These are phyloP conservation scores for Sugiyamaella lignohabitans DNA, from an alignment of 805 yeast genomes.

Conservation along the genomic window DNA sequence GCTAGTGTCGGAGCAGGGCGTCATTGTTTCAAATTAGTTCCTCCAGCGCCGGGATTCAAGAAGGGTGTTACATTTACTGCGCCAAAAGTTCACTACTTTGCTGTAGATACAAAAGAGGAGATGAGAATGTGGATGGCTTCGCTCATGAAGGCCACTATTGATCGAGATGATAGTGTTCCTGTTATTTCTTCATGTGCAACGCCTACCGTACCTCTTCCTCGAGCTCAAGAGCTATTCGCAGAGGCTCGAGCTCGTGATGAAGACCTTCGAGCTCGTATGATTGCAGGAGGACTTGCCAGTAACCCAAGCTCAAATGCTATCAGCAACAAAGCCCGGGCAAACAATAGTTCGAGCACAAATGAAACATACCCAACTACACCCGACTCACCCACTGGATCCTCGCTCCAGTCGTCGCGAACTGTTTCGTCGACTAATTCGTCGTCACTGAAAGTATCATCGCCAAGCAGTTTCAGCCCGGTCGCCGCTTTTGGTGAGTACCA, in stretches of 20 bases:
- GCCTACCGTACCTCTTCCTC: slow-evolving; percentile 84
- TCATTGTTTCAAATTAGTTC: slow-evolving; percentile 78
- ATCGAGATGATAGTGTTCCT: slow-evolving; percentile 87
- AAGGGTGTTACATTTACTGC: slow-evolving; percentile 95
- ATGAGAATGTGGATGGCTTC: slow-evolving; percentile 96
- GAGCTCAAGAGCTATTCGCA: slow-evolving; percentile 79
- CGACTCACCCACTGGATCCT: slow-evolving; percentile 21
- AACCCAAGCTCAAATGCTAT: slow-evolving; percentile 1
- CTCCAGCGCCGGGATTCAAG: slow-evolving; percentile 96
- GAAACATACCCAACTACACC: slow-evolving; percentile 14
- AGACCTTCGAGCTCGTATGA: slow-evolving; percentile 22
- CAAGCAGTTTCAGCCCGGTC: neutral
- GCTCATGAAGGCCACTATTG: slow-evolving; percentile 91
- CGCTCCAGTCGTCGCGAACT: slow-evolving; percentile 19
- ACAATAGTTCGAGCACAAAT: neutral
- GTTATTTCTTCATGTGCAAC: slow-evolving; percentile 88
- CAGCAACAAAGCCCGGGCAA: neutral
- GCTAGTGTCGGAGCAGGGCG: slow-evolving; percentile 93
- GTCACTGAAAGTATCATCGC: slow-evolving; percentile 11
- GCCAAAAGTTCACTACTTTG: slow-evolving; percentile 92
- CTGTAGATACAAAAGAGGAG: slow-evolving; percentile 85
- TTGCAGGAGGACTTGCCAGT: slow-evolving; percentile 19
- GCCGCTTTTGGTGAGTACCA: neutral
- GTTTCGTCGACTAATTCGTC: slow-evolving; percentile 21
- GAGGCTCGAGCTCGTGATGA: slow-evolving; percentile 43